Evolutionary conservation across 192 early-diverging fungal species (phyloP), one percentile per base, ranked within the genome.

Genomic region (Coemansia sp.): DNA sequence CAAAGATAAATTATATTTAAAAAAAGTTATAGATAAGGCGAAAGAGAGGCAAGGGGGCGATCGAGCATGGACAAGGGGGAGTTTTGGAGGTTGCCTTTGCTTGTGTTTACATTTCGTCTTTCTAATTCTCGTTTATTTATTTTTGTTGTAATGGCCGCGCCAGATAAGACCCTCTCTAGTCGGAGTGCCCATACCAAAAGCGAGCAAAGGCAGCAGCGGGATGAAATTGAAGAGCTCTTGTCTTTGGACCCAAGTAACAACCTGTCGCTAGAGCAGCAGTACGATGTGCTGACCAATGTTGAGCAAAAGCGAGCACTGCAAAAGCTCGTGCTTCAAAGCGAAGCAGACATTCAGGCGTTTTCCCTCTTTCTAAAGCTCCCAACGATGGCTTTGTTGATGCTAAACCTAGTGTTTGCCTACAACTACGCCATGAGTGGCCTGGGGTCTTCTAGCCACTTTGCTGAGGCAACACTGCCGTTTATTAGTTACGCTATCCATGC

Each of bases 361-460:
- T 76, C 80, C 9, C 61, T 68, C 6, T 76, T 81, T 27, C 72
- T 81, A 5, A 76, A 76, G 49, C 68, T 76, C 47, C 71, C 74
- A 7, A 76, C 74, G 4, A 75, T 70, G 52, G 18, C 46, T 5
- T n/a, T 76, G 18, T 44, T 81, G 64, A 71, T 81, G 69, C 64
- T 76, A 31, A 76, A 76, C 41, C 66, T 81, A 9, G 69, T 74
- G 31, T 81, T 81, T 40, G 71, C 72, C 10, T 81, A 81, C 72
- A 71, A 65, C 33, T 81, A 76, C 31, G 80, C 65, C 16, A 64
- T 70, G 50, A 31, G 64, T 5, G 69, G 70, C 10, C 52, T 77
- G 33, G 69, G 65, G 9, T 61, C 64, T 4, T 41, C 46, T 0
- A 38, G 63, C 22, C 47, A 62, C 58, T 41, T 55, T 31, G 43